These are phyloP conservation scores for Populus pruinosa DNA, from an alignment of 345 rosid species.

Conservation along the genomic window DNA sequence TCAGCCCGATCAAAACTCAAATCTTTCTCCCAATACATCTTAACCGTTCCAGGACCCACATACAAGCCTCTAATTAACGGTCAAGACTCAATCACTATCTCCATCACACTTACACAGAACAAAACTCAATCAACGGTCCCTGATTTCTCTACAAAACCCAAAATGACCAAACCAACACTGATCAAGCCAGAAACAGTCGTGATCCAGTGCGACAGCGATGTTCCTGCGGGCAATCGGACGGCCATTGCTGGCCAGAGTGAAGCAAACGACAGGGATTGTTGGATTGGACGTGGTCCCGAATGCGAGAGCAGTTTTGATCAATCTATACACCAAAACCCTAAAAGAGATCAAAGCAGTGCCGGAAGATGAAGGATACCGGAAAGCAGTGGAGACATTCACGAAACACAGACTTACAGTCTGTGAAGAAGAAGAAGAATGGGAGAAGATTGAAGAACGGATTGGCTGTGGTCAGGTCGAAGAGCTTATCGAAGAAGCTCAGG, in stretches of 20 bases:
- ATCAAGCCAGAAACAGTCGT: background rate
- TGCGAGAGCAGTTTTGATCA: slow-evolving; percentile 76
- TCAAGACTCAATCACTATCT: background rate
- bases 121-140: background rate
- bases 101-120: background rate
- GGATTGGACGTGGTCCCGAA: slow-evolving; percentile 95
- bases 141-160: background rate
- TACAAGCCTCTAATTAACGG: background rate
- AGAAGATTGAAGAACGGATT: slow-evolving; percentile 71
- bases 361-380: slow-evolving; percentile 91
- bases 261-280: slow-evolving; percentile 91
- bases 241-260: slow-evolving; percentile 87
- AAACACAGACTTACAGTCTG: slow-evolving; percentile 71
- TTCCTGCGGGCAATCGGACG: slow-evolving; percentile 74
- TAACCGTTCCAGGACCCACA: background rate
- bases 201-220: slow-evolving; percentile 33
- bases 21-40: background rate
- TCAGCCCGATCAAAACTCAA: too few species aligned
- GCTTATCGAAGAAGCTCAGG: slow-evolving; percentile 93
- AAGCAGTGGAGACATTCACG: slow-evolving; percentile 91
- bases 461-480: slow-evolving; percentile 99
- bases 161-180: background rate
- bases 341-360: slow-evolving; percentile 94
- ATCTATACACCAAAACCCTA: slow-evolving; percentile 80
- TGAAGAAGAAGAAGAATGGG: slow-evolving; percentile 85